Evolutionary conservation across 2,329 filamentous ascomycete species (phyloP).

Genomic region (Ambrosiella cleistominuta): DNA sequence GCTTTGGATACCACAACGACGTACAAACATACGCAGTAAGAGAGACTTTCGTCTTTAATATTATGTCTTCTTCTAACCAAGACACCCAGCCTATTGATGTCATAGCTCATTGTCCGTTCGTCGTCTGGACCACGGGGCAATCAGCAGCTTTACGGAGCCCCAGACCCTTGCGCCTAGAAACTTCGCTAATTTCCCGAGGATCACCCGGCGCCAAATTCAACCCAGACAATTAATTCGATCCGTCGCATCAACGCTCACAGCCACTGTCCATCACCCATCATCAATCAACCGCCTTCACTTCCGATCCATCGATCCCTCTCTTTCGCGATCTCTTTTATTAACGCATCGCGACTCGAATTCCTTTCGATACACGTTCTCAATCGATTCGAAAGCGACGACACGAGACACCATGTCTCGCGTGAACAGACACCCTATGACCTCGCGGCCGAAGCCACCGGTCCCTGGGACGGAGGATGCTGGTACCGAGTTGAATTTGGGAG

Average conservation of each 20-base stretch:
- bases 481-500: slow-evolving; percentile 66
- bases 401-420: slow-evolving; percentile 3
- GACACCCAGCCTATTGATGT: not conserved
- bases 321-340: not conserved
- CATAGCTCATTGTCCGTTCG: not conserved
- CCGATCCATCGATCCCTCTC: not conserved
- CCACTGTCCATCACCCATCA: not conserved
- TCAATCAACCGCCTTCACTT: not conserved
- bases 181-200: slow-evolving; percentile 1
- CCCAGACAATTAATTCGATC: not conserved
- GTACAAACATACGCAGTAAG: too few relatives aligned
- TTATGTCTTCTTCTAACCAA: not conserved
- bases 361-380: not conserved
- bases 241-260: not conserved
- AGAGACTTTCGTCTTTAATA: too few relatives aligned
- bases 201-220: slow-evolving; percentile 11
- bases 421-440: slow-evolving; percentile 23
- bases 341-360: not conserved
- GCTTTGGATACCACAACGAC: too few relatives aligned
- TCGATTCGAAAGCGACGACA: not conserved
- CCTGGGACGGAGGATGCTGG: slow-evolving; percentile 79
- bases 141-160: not conserved
- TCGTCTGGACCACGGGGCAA: not conserved
- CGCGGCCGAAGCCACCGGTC: slow-evolving; percentile 49
- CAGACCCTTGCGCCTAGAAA: not conserved